phyloP scores from a whole-genome alignment of 306 rosid genomes.

The Biancaea sappan region DNA sequence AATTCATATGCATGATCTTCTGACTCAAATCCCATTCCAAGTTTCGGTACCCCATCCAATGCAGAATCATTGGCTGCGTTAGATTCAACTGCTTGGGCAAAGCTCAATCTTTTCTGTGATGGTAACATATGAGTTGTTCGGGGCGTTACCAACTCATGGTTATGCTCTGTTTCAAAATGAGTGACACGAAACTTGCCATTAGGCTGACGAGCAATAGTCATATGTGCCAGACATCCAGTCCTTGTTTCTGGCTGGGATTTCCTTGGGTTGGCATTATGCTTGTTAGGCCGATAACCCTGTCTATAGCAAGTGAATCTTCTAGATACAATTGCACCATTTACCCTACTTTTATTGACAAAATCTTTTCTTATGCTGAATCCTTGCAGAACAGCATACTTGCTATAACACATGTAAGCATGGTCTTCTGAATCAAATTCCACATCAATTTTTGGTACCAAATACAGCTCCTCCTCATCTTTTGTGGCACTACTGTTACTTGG shows the following conservation, averaged over 20 bases:
- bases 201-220: constrained; percentile 66
- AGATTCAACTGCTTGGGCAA: constrained; percentile 60
- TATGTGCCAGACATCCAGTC: constrained; percentile 72
- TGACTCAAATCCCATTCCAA: constrained; percentile 65
- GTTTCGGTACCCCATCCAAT: constrained; percentile 56
- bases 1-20: constrained; percentile 64
- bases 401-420: constrained; percentile 59
- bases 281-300: constrained; percentile 59
- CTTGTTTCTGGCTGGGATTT: constrained; percentile 56
- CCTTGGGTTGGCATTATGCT: constrained; percentile 28
- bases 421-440: constrained; percentile 66
- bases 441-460: constrained; percentile 48
- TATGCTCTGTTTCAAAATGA: constrained; percentile 57
- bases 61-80: constrained; percentile 36
- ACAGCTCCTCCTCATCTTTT: constrained; percentile 35
- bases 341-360: constrained; percentile 64
- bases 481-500: constrained; percentile 28
- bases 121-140: constrained; percentile 53
- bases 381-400: constrained; percentile 54
- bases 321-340: constrained; percentile 57
- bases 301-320: constrained; percentile 67
- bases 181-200: constrained; percentile 57
- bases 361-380: constrained; percentile 73
- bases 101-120: constrained; percentile 59
- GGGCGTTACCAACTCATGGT: constrained; percentile 57